Evolutionary conservation across 2,329 filamentous ascomycete genomes (phyloP).

Genomic region (Monilinia fructicola): DNA sequence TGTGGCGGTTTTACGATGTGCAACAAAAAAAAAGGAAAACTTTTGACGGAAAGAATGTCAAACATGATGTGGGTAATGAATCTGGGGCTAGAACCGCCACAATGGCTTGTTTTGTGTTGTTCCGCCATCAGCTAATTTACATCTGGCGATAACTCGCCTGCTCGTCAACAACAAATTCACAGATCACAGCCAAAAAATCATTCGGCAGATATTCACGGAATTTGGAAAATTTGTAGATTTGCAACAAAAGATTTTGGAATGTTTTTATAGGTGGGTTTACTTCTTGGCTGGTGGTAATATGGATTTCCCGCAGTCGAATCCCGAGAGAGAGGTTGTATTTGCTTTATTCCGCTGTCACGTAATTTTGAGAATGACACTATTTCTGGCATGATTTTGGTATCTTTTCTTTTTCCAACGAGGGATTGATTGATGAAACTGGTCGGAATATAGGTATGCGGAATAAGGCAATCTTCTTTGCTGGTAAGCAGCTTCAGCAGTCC

Average conservation of each 20-base stretch:
- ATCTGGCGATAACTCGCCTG: conserved; percentile 8
- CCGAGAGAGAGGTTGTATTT: neutral
- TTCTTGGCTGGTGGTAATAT: neutral
- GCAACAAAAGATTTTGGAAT: neutral
- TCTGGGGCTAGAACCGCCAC: neutral
- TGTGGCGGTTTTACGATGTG: conserved; percentile 17
- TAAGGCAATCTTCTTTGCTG: accelerated
- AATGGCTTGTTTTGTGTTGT: neutral
- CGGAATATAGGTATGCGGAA: neutral
- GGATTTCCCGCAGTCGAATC: neutral
- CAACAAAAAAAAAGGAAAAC: neutral
- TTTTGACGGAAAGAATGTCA: conserved; percentile 1
- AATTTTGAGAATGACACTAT: neutral
- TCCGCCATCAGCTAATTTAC: neutral
- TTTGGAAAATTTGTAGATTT: neutral
- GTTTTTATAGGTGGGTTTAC: conserved; percentile 12
- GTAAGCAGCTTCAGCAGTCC: neutral
- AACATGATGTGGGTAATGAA: neutral
- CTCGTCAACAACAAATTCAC: neutral
- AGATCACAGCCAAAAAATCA: too few relatives aligned
- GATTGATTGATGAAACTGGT: neutral
- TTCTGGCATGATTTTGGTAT: neutral
- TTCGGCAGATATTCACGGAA: conserved; percentile 12
- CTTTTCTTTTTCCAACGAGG: neutral
- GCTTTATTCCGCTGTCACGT: conserved; percentile 1